Evolutionary conservation across 805 yeast species (phyloP).

Genomic region (Metschnikowia matae): DNA sequence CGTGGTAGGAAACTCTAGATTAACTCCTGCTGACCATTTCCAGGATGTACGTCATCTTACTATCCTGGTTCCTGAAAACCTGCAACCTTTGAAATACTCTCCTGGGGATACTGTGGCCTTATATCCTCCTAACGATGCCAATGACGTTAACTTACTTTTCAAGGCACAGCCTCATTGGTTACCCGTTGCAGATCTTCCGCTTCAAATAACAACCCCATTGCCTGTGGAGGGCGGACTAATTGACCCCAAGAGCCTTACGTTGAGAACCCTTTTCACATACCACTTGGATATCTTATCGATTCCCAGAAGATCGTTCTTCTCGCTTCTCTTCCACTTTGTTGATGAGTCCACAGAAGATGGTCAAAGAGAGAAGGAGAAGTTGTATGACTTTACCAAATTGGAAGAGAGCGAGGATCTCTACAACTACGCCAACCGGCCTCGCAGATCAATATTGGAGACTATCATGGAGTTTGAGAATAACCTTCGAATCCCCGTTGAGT

Average conservation of each 20-base stretch:
- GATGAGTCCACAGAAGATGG: slow-evolving; percentile 49
- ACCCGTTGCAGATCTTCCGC: slow-evolving; percentile 60
- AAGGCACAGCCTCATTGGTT: slow-evolving; percentile 68
- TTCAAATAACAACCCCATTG: slow-evolving; percentile 34
- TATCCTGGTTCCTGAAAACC: slow-evolving; percentile 29
- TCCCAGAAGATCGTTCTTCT: slow-evolving; percentile 82
- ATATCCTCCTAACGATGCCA: slow-evolving; percentile 67
- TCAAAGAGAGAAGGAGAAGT: slow-evolving; percentile 68
- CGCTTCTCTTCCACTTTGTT: slow-evolving; percentile 63
- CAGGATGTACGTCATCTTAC: slow-evolving; percentile 79
- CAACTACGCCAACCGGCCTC: slow-evolving; percentile 89
- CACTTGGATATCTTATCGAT: slow-evolving; percentile 80
- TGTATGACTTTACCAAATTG: slow-evolving; percentile 66
- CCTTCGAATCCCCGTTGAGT: slow-evolving; percentile 69
- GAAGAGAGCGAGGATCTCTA: slow-evolving; percentile 79
- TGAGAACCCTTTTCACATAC: slow-evolving; percentile 67
- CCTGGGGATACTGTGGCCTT: slow-evolving; percentile 84
- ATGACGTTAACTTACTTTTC: slow-evolving; percentile 61
- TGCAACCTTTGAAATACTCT: slow-evolving; percentile 30
- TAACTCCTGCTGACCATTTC: slow-evolving; percentile 72
- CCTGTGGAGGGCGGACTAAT: slow-evolving; percentile 61
- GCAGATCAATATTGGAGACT: slow-evolving; percentile 82
- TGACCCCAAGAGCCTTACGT: slow-evolving; percentile 46
- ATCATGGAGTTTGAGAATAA: slow-evolving; percentile 72
- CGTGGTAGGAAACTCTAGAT: slow-evolving; percentile 49